These are phyloP conservation scores for Mycena floridula DNA, from an alignment of 768 basidiomycete species.

Conservation along the genomic window DNA sequence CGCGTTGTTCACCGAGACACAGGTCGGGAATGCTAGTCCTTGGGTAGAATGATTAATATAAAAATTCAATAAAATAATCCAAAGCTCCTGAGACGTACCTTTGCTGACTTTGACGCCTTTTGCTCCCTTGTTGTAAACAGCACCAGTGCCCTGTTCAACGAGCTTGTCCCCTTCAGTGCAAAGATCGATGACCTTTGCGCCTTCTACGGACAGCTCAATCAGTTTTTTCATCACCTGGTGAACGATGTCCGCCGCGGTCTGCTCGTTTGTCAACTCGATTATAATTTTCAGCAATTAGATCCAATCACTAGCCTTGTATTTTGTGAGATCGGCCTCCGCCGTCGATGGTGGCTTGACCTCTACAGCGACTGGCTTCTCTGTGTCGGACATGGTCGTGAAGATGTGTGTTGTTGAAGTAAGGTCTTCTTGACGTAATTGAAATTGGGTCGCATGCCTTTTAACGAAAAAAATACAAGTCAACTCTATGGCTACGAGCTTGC, in stretches of 20 bases:
- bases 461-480: too few species aligned
- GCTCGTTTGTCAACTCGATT: slow-evolving; percentile 9
- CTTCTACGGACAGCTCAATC: slow-evolving; percentile 64
- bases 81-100: slow-evolving; percentile 42
- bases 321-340: slow-evolving; percentile 72
- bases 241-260: slow-evolving; percentile 92
- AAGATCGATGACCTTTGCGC: slow-evolving; percentile 84
- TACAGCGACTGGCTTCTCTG: slow-evolving; percentile 38
- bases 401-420: too few species aligned
- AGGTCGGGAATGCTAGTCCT: slow-evolving; percentile 95
- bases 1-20: slow-evolving; percentile 89
- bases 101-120: slow-evolving; percentile 87
- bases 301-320: slow-evolving; percentile 65
- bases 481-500: too few species aligned
- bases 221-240: slow-evolving; percentile 82
- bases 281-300: slow-evolving; percentile 12
- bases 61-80: slow-evolving; percentile 6
- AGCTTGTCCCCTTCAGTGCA: slow-evolving; percentile 92
- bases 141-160: slow-evolving; percentile 77
- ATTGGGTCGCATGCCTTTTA: too few species aligned
- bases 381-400: slow-evolving; percentile 50
- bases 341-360: slow-evolving; percentile 51
- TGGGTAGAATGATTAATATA: not conserved
- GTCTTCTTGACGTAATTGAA: too few species aligned
- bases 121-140: slow-evolving; percentile 84